These are phyloP conservation scores for Fraxinus latifolia DNA, from an alignment of 305 asterid species.

Conservation along the genomic window DNA sequence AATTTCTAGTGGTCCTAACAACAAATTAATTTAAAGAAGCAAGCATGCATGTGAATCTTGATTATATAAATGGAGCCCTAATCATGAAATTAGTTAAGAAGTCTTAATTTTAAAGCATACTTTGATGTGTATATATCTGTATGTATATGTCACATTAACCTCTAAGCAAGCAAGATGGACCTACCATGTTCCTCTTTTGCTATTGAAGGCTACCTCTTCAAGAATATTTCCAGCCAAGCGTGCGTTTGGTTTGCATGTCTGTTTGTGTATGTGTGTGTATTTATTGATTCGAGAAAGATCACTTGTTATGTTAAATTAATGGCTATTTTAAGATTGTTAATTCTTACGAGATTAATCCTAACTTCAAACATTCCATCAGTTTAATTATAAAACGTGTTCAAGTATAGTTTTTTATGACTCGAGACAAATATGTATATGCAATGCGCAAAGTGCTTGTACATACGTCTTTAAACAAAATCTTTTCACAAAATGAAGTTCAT, in stretches of 20 bases:
- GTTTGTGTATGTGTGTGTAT: background rate
- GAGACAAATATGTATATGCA: background rate
- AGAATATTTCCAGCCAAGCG: constrained; percentile 37
- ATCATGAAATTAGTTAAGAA: constrained; percentile 48
- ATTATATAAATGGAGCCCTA: constrained; percentile 26
- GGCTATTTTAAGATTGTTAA: background rate
- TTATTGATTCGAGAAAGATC: background rate
- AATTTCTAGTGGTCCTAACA: constrained; percentile 40
- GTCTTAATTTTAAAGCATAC: constrained; percentile 33
- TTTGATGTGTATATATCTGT: constrained; percentile 3
- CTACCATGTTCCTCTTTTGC: constrained; percentile 54
- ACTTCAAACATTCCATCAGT: background rate
- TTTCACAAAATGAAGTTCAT: background rate
- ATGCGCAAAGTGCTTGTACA: background rate
- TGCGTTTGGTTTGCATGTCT: constrained; percentile 29
- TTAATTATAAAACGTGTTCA: background rate
- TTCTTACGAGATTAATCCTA: background rate
- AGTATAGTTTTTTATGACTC: background rate
- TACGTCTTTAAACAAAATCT: background rate
- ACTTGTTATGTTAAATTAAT: background rate
- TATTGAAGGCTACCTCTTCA: constrained; percentile 26
- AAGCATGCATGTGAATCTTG: constrained; percentile 33
- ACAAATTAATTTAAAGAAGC: constrained; percentile 3
- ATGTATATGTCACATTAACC: constrained; percentile 15
- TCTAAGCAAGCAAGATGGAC: constrained; percentile 19